Conservation (phyloP, 163 green algal species). For the Chlamydomonas reinhardtii region DNA sequence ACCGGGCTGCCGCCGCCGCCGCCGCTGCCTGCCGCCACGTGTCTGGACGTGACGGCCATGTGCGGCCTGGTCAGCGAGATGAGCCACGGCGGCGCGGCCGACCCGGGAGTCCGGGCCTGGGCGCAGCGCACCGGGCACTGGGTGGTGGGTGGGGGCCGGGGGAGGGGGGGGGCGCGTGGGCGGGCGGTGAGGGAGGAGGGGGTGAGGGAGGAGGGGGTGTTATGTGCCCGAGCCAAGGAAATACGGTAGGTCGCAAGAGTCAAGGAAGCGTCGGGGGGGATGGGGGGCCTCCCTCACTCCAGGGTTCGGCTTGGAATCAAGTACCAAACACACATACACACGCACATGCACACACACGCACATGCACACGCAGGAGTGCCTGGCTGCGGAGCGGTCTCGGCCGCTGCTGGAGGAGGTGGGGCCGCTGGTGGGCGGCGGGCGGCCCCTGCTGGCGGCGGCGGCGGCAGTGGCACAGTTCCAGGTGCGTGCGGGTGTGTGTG, state of each 20-base stretch:
- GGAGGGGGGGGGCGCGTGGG: not conserved
- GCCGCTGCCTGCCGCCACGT: constrained; percentile 32
- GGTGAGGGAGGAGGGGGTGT: not conserved
- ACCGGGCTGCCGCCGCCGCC: constrained; percentile 52
- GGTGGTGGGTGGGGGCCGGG: not conserved
- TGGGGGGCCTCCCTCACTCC: too few relatives aligned
- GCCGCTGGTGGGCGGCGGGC: constrained; percentile 22
- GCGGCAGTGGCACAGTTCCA: constrained; percentile 59
- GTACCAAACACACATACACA: not conserved
- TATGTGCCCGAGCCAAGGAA: too few relatives aligned
- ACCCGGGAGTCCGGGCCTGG: constrained; percentile 45
- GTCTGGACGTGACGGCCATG: constrained; percentile 68
- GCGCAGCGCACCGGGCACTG: constrained; percentile 42
- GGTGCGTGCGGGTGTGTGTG: not conserved
- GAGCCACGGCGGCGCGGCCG: constrained; percentile 50
- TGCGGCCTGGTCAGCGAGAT: constrained; percentile 69
- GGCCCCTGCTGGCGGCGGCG: constrained; percentile 46
- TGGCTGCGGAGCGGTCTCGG: constrained; percentile 45
- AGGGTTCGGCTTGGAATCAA: too few relatives aligned
- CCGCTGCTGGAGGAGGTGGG: constrained; percentile 49
- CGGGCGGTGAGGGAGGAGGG: not conserved
- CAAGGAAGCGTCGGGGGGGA: too few relatives aligned
- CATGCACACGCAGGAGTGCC: constrained; percentile 41
- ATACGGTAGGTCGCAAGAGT: too few relatives aligned
- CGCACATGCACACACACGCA: not conserved